A percentile compares a stretch with the other conserved stretches of the same genome.
Evolutionary conservation across 305 asterid species (phyloP).

Genomic region (Coffea humblotiana): DNA sequence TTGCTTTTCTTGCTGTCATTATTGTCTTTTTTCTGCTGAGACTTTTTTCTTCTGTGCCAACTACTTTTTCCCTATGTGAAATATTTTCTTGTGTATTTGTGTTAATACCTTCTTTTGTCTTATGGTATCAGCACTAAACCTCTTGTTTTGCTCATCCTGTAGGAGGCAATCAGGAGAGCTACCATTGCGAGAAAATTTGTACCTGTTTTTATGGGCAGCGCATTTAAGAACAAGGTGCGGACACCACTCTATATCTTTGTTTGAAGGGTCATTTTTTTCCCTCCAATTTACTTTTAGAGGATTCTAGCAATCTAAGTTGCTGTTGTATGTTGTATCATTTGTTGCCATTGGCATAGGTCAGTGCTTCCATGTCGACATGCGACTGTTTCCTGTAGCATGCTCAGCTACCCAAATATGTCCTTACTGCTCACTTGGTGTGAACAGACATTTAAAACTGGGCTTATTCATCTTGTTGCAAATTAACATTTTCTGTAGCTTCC

Average conservation of each 20-base stretch:
- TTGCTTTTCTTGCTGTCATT: neutral
- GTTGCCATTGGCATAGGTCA: neutral
- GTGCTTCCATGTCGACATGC: neutral
- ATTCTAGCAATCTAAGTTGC: neutral
- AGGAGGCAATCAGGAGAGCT: constrained; percentile 97
- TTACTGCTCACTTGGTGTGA: neutral
- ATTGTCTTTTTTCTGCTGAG: neutral
- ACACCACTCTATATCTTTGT: neutral
- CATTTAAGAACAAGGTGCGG: constrained; percentile 93
- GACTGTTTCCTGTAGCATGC: neutral
- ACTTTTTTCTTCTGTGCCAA: neutral
- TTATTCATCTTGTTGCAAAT: neutral
- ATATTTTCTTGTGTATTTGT: neutral
- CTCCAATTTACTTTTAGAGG: neutral
- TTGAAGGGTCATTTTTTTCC: neutral
- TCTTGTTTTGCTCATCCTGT: constrained; percentile 27
- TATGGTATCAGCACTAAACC: constrained; percentile 8
- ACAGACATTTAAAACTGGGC: neutral
- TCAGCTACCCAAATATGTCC: neutral
- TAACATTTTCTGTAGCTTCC: neutral
- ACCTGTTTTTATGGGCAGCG: constrained; percentile 99
- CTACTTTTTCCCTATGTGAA: neutral
- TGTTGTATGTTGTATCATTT: neutral
- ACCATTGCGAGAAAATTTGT: constrained; percentile 84
- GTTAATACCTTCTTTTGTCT: neutral